A percentile compares a stretch with the other conserved stretches of the same genome.
These are phyloP conservation scores for Cadophora sp. DNA, from an alignment of 2,329 filamentous ascomycete species.

Conservation along the genomic window DNA sequence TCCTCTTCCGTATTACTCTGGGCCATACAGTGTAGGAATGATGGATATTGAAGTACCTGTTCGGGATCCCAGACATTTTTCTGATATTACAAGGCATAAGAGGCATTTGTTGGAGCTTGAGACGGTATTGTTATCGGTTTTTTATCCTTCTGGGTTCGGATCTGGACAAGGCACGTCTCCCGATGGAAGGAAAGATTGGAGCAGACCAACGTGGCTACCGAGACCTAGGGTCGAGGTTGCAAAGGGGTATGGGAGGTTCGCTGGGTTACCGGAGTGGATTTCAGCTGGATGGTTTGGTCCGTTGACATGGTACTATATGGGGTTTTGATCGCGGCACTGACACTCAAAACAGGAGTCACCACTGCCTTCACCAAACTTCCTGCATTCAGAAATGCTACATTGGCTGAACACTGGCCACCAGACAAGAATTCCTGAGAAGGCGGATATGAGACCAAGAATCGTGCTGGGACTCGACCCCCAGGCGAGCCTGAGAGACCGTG, in stretches of 20 bases:
- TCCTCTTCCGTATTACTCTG: constrained; percentile 56
- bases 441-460: constrained; percentile 49
- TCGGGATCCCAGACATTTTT: constrained; percentile 53
- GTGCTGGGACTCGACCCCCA: constrained; percentile 48
- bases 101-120: constrained; percentile 57
- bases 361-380: constrained; percentile 70
- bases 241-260: constrained; percentile 68
- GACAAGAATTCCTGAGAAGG: constrained; percentile 46
- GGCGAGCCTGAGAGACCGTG: constrained; percentile 49
- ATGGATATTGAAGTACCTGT: constrained; percentile 63
- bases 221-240: constrained; percentile 61
- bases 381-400: constrained; percentile 64
- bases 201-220: constrained; percentile 67
- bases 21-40: constrained; percentile 57
- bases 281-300: constrained; percentile 59
- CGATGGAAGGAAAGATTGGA: constrained; percentile 52
- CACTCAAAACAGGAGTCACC: constrained; percentile 47
- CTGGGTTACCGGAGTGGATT: constrained; percentile 55
- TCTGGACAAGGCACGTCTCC: constrained; percentile 47
- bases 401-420: constrained; percentile 62
- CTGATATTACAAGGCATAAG: constrained; percentile 55
- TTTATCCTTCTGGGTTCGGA: constrained; percentile 63
- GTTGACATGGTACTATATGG: neutral
- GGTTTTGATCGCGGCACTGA: neutral
- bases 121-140: constrained; percentile 69